Evolutionary conservation across 345 rosid species (phyloP), one percentile per base, ranked within the genome.

Genomic region (Streptanthus diversifolius): DNA sequence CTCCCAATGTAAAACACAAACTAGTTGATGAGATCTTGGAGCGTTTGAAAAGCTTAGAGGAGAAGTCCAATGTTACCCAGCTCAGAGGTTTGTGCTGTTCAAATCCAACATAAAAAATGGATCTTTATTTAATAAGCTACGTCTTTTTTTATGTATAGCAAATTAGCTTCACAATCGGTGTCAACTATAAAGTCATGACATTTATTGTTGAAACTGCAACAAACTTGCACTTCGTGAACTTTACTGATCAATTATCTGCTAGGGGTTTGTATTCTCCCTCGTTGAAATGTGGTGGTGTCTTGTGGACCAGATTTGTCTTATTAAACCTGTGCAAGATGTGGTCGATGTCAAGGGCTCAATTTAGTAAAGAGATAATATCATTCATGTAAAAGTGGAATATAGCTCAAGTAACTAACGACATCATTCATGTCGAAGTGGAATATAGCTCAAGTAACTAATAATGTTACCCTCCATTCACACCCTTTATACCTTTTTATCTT

Each of bases 21-120:
- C 79, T 95, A 74, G 77, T 79, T 13, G 90, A 88, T 78, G 96
- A 95, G 81, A 82, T 95, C 68, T 56, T 95, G 52, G 75, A 39
- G 83, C 79, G 76, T 69, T 71, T 95, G 54, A 88, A 69, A 77
- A 82, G 77, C 69, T 78, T 87, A 64, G 71, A 75, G 41, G 77
- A 57, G 1, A 81, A 77, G 65, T 84, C 85, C 0, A 84, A 78
- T 84, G 71, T 65, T 39, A 83, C 79, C 5, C 78, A 70, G 35
- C 82, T 84, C 63, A 83, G 85, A 87, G 95, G 99, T 92, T 40
- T 78, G 90, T 79, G 35, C 51, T 61, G 2, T 41, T 33, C 44
- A 24, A 22, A 36, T 49, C 77, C 14, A 53, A 7, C 21, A 3
- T 13, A 0, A 15, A 51, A 63, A 8, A n/a, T 0, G 24, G 51